Conservation (phyloP, 1,139 yeast species). For the Taphrina confusa region DNA sequence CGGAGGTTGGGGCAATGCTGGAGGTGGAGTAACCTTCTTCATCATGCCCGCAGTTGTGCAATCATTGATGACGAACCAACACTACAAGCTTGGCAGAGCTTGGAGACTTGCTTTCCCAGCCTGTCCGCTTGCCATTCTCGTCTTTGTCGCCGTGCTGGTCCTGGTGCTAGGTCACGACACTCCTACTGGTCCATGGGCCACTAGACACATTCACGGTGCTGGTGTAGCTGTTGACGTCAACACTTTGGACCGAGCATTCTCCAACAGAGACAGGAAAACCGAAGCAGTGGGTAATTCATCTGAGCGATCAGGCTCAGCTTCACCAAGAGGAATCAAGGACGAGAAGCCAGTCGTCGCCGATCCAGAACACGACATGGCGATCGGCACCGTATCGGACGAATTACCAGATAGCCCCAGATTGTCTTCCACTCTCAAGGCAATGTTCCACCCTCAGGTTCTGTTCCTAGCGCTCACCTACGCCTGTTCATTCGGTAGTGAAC, state of each 20-base stretch:
- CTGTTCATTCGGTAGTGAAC: constrained; percentile 47
- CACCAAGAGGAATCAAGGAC: constrained; percentile 38
- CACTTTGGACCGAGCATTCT: constrained; percentile 23
- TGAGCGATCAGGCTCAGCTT: not conserved
- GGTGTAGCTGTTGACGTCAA: constrained; percentile 37
- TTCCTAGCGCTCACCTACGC: constrained; percentile 45
- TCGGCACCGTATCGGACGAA: constrained; percentile 16
- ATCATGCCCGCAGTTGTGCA: constrained; percentile 47
- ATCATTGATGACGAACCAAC: constrained; percentile 41
- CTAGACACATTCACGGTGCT: constrained; percentile 44
- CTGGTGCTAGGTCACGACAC: constrained; percentile 46
- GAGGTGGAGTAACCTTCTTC: constrained; percentile 49
- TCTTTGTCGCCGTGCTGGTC: constrained; percentile 43
- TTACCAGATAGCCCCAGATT: constrained; percentile 44
- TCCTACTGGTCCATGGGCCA: constrained; percentile 47
- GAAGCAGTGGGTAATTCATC: constrained; percentile 38
- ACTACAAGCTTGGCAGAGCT: constrained; percentile 43
- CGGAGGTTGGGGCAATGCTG: constrained; percentile 49
- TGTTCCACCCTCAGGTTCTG: constrained; percentile 45
- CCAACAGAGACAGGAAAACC: constrained; percentile 38
- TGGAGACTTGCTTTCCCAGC: constrained; percentile 47
- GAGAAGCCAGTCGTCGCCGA: constrained; percentile 35
- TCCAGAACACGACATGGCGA: constrained; percentile 15
- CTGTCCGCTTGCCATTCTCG: constrained; percentile 46
- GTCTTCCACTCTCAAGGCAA: constrained; percentile 40